A percentile compares a stretch with the other conserved stretches of the same genome.
These are phyloP conservation scores for Saccharomycopsis sp. DNA, from an alignment of 805 yeast species.

Conservation along the genomic window DNA sequence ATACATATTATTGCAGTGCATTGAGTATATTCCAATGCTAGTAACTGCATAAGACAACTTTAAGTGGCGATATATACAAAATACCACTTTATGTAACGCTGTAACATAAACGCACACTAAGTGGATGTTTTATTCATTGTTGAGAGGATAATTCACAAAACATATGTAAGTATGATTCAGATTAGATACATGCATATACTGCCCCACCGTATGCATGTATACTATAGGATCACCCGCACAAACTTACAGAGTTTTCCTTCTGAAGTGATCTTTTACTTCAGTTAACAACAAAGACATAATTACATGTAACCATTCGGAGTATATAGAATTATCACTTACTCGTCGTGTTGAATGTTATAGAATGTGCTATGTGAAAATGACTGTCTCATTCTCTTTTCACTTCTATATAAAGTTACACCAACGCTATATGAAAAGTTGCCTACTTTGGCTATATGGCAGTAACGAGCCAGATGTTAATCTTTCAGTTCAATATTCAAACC, in stretches of 20 bases:
- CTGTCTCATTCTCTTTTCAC: background rate
- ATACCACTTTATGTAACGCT: background rate
- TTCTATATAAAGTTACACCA: background rate
- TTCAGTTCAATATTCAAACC: too few species aligned
- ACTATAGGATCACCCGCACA: background rate
- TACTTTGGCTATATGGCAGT: background rate
- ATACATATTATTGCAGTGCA: background rate
- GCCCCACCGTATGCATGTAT: background rate
- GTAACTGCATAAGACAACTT: background rate
- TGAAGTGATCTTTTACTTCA: background rate
- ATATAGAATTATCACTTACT: background rate
- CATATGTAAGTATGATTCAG: background rate
- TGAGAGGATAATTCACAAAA: background rate
- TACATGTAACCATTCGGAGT: background rate
- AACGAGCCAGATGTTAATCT: background rate
- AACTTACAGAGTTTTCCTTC: background rate
- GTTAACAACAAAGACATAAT: background rate
- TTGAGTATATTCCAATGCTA: background rate
- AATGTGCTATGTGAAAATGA: background rate
- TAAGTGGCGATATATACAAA: background rate
- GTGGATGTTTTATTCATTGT: background rate
- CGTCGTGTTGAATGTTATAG: background rate
- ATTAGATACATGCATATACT: background rate
- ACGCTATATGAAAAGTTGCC: background rate
- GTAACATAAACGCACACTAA: background rate